Base-by-base conservation (phyloP, 1,284 basidiomycete species). In the Sanghuangporus baumii region DNA sequence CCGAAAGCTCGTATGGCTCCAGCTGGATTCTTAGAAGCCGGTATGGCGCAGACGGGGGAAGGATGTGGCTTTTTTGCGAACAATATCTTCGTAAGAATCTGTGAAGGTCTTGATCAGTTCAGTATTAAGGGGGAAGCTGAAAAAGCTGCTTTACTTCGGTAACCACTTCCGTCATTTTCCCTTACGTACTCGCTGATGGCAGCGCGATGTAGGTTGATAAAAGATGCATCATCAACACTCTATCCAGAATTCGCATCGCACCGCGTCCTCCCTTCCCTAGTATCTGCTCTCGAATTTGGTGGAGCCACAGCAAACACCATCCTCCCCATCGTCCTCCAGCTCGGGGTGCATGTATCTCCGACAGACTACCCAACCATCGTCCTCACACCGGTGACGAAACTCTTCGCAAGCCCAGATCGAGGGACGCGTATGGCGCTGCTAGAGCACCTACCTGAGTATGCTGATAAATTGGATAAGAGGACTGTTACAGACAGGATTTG, bases 361-460 rank as follows among this genome's bases (percentile, higher is more conserved):
- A 81, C 87, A 31, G 90, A 95, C 60, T 96, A 95, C 69, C 70
- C 79, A 2, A 81, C 81, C 50, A 74, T 84, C 1, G 84, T 97
- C 12, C 74, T 96, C 1, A 83, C 83, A 3, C 93, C 95, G 1
- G 79, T 98, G 0, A 81, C 94, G 55, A 93, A 89, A 73, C 79
- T 97, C 31, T 98, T 84, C 68, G 82, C 89, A 1, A 94, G 88
- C 67, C 91, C 94, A 0, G 96, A 99, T 74, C 84, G 97, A 54
- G 94, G 94, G 0, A 95, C 91, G 20, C 83, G 96, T 34, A 96
- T 99, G 89, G 94, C 94, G 1, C 75, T 99, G 43, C 81, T 99
- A 12, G 95, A 98, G 52, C 87, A 90, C 43, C 75, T 99, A 41
- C 79, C 85, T 1, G 87, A 94, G 66, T 98, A 94, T 72, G 85